Percentiles rank a stretch among this genome's conserved stretches.
Evolutionary conservation across 352 stramenopile species (phyloP).

Genomic region (Globisporangium nagaii): DNA sequence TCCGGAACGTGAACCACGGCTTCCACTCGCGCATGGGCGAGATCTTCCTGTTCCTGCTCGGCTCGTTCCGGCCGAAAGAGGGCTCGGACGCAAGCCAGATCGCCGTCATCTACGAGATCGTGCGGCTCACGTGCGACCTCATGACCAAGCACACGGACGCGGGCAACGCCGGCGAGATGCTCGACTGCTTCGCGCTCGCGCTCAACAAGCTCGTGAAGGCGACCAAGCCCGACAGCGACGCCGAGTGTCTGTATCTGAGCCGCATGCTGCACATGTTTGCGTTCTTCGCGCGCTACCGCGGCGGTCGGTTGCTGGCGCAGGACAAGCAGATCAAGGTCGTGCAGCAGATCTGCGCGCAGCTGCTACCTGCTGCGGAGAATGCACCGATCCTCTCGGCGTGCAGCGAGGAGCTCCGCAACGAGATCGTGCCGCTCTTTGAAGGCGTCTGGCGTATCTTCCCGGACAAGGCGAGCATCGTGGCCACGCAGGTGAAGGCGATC

Average conservation of each 20-base stretch:
- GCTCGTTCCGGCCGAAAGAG: slow-evolving; percentile 59
- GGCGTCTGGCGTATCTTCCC: slow-evolving; percentile 65
- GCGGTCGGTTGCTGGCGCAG: slow-evolving; percentile 39
- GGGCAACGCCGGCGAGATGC: slow-evolving; percentile 51
- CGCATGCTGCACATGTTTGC: slow-evolving; percentile 57
- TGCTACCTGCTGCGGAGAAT: slow-evolving; percentile 23
- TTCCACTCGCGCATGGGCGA: slow-evolving; percentile 86
- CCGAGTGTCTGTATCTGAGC: slow-evolving; percentile 60
- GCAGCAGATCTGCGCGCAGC: slow-evolving; percentile 32
- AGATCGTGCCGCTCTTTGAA: slow-evolving; percentile 50
- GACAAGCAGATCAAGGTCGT: slow-evolving; percentile 27
- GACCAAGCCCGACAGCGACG: slow-evolving; percentile 23
- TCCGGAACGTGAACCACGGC: slow-evolving; percentile 79
- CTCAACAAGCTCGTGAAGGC: slow-evolving; percentile 44
- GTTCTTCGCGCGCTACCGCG: slow-evolving; percentile 50
- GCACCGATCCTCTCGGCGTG: slow-evolving; percentile 37
- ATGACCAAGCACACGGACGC: slow-evolving; percentile 80
- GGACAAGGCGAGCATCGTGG: slow-evolving; percentile 23
- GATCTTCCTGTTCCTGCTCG: slow-evolving; percentile 66
- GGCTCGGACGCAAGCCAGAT: slow-evolving; percentile 15
- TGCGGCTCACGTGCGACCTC: slow-evolving; percentile 53
- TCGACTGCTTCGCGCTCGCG: slow-evolving; percentile 58
- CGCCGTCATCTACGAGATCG: slow-evolving; percentile 55
- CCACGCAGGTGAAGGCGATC: slow-evolving; percentile 35
- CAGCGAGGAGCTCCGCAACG: slow-evolving; percentile 30